Evolutionary conservation across 805 yeast genomes (phyloP).

Genomic region (Isabelozyma rhagii): DNA sequence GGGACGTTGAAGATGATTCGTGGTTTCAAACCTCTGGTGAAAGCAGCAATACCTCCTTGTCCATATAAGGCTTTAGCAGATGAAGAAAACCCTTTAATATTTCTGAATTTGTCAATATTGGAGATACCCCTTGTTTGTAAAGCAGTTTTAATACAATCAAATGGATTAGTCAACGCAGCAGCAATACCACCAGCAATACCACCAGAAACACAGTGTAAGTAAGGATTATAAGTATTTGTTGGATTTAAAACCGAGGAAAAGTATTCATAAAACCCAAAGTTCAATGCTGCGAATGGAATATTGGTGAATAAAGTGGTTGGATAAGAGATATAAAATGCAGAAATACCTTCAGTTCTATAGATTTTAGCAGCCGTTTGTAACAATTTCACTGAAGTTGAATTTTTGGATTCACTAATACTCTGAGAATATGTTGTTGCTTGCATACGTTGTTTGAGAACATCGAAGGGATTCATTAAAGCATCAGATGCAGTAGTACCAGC

Average conservation of each 20-base stretch:
- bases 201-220: constrained; percentile 88
- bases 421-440: constrained; percentile 41
- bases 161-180: constrained; percentile 91
- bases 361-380: constrained; percentile 43
- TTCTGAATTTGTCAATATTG: constrained; percentile 44
- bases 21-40: constrained; percentile 83
- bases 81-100: constrained; percentile 61
- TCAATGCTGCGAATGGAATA: constrained; percentile 92
- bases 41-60: constrained; percentile 62
- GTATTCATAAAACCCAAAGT: constrained; percentile 89
- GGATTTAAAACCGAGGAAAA: constrained; percentile 80
- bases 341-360: constrained; percentile 60
- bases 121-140: constrained; percentile 76
- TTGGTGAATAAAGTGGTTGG: constrained; percentile 92
- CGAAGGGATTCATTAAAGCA: constrained; percentile 97
- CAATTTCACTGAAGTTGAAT: constrained; percentile 23
- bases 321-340: constrained; percentile 87
- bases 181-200: constrained; percentile 93
- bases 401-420: constrained; percentile 3
- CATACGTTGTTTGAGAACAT: constrained; percentile 93
- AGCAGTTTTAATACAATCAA: constrained; percentile 90
- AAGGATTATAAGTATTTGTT: constrained; percentile 73
- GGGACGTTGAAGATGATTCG: constrained; percentile 92
- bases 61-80: constrained; percentile 69
- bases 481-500: constrained; percentile 91